A percentile compares a stretch with the other conserved stretches of the same genome.
Evolutionary conservation across 2,329 filamentous ascomycete species (phyloP).

Genomic region (Sphaerulina populicola): DNA sequence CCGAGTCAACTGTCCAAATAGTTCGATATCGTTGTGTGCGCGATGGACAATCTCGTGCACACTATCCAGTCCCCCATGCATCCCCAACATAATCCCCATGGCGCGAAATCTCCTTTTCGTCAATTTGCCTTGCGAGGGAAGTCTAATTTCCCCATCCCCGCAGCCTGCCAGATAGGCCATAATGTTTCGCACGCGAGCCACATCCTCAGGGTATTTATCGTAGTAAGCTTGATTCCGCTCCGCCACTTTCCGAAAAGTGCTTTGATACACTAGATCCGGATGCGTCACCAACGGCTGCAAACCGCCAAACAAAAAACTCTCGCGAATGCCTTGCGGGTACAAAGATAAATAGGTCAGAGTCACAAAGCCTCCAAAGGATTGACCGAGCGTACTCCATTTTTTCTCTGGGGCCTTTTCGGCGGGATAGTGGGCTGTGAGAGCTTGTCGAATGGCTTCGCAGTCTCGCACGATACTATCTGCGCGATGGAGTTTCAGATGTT

Average conservation of each 20-base stretch:
- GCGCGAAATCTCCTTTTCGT: conserved; percentile 68
- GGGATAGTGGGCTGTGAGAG: conserved; percentile 62
- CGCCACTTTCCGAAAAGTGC: conserved; percentile 59
- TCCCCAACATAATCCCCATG: conserved; percentile 68
- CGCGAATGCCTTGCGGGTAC: conserved; percentile 61
- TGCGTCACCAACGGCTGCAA: conserved; percentile 65
- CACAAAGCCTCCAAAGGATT: conserved; percentile 89
- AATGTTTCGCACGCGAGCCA: conserved; percentile 58
- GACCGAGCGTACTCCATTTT: conserved; percentile 80
- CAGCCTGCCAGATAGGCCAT: conserved; percentile 53
- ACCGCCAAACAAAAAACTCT: conserved; percentile 77
- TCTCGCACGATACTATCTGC: conserved; percentile 87
- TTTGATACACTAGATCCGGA: conserved; percentile 66
- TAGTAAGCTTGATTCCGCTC: conserved; percentile 74
- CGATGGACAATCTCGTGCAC: conserved; percentile 68
- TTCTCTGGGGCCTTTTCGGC: no score
- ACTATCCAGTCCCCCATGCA: conserved; percentile 65
- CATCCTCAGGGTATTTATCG: conserved; percentile 73
- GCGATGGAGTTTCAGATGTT: conserved; percentile 75
- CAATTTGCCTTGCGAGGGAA: conserved; percentile 65
- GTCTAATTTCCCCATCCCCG: conserved; percentile 50
- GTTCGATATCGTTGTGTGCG: conserved; percentile 62
- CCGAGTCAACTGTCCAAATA: conserved; percentile 66
- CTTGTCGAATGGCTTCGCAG: conserved; percentile 73
- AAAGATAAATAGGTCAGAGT: conserved; percentile 74